A percentile compares a stretch with the other conserved stretches of the same genome.
Conservation (phyloP, 2,329 filamentous ascomycete genomes). For the Didymella glomerata region DNA sequence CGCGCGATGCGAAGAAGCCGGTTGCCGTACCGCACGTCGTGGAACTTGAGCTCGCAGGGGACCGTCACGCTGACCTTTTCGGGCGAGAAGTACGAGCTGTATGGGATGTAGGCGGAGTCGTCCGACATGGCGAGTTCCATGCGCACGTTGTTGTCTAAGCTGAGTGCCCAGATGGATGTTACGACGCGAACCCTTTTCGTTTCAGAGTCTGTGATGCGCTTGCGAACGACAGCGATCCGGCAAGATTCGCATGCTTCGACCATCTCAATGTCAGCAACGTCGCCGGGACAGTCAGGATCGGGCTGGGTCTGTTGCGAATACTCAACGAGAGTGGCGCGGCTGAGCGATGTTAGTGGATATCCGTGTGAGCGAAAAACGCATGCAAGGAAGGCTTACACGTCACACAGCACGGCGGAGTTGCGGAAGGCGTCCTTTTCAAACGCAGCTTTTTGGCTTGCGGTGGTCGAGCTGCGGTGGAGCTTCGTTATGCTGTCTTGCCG, state of each 20-base stretch:
- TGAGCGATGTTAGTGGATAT: constrained; percentile 22
- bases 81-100: constrained; percentile 56
- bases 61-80: constrained; percentile 55
- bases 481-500: constrained; percentile 32
- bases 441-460: constrained; percentile 42
- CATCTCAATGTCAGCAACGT: constrained; percentile 51
- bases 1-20: constrained; percentile 46
- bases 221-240: constrained; percentile 55
- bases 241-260: constrained; percentile 49
- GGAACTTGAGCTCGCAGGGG: constrained; percentile 52
- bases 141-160: constrained; percentile 53
- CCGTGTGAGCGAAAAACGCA: neutral
- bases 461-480: constrained; percentile 45
- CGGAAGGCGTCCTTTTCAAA: constrained; percentile 56
- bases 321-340: constrained; percentile 53
- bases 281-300: constrained; percentile 19
- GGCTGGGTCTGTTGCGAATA: constrained; percentile 50
- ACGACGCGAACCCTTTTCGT: constrained; percentile 47
- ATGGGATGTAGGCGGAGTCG: constrained; percentile 54
- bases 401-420: constrained; percentile 56
- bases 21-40: constrained; percentile 49
- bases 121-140: constrained; percentile 56
- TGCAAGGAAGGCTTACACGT: constrained; percentile 45
- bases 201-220: constrained; percentile 50
- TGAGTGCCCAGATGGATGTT: constrained; percentile 57